Evolutionary conservation across 768 basidiomycete genomes (phyloP), one percentile per base, ranked within the genome.

Genomic region (Coprinellus micaceus): DNA sequence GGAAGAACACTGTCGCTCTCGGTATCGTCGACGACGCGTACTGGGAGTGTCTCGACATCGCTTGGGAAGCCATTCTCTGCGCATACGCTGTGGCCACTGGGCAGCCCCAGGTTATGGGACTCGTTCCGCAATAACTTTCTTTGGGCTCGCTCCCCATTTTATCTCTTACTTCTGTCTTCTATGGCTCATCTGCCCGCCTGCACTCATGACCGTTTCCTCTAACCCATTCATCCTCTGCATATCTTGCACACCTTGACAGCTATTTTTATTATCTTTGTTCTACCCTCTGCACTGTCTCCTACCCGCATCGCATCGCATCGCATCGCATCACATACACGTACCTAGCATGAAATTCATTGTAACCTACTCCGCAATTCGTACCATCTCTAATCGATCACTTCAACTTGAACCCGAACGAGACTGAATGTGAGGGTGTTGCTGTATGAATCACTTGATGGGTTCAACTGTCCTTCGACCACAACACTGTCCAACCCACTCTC

Each of bases 251-350:
- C 22, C 44, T 24, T 46, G 21, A 22, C 24, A 46, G 13, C 4
- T 46, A 46, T 46, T 46, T 13, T 46, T 46, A 46, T 46, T 46
- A 46, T 19, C 44, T 46, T 46, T 46, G 21, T 46, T n/a, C n/a
- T n/a, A n/a, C n/a, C n/a, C n/a, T 3, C 2, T 46, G 21, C 44
- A 25, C 19, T 2, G 12, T 25, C 44, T 13, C 26, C 44, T 10
- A 46, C 44, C 5, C 26, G 21, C 26, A 46, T 46, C 19, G 13
- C 43, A 15, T 44, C 19, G n/a, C 24, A 7, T 46, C 15, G 21
- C 44, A 46, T 46, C 21, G 44, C 44, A 46, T 46, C 44, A 41
- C 40, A 41, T n/a, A 7, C 40, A 41, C 40, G 17, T 39, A 13
- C 40, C 22, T 41, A 21, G n/a, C 17, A 41, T 41, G n/a, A 41